Conservation (phyloP, 352 stramenopile genomes). For the Globisporangium takayamanum region DNA sequence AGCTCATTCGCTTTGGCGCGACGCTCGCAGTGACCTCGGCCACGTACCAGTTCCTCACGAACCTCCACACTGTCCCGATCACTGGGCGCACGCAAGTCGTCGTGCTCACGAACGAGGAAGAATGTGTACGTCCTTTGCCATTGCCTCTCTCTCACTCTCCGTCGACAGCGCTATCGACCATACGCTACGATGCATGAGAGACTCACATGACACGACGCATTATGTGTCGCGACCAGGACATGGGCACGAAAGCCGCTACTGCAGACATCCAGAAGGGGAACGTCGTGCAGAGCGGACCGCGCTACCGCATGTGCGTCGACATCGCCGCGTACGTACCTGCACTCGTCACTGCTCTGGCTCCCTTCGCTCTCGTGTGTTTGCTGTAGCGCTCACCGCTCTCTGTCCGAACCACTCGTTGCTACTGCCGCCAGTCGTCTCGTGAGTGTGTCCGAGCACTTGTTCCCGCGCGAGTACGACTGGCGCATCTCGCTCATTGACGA, state of each 20-base stretch:
- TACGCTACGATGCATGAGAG: neutral
- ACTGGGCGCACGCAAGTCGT: constrained; percentile 62
- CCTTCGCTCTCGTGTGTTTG: neutral
- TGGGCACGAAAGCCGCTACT: constrained; percentile 39
- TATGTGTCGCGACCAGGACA: constrained; percentile 19
- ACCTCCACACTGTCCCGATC: constrained; percentile 63
- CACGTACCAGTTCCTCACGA: constrained; percentile 61
- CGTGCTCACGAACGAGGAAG: constrained; percentile 48
- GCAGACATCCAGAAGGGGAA: constrained; percentile 32
- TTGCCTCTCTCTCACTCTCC: no score
- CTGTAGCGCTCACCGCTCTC: neutral
- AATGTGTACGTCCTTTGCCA: constrained; percentile 33
- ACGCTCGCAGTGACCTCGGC: constrained; percentile 36
- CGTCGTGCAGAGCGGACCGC: constrained; percentile 38
- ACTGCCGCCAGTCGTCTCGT: constrained; percentile 34
- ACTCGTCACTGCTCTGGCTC: neutral
- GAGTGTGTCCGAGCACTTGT: constrained; percentile 55
- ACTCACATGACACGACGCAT: neutral
- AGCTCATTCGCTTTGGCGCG: constrained; percentile 37
- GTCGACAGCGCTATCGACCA: no score
- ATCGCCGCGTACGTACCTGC: constrained; percentile 38
- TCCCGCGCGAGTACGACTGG: constrained; percentile 62
- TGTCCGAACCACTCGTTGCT: neutral
- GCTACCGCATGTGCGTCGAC: constrained; percentile 49
- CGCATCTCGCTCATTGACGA: constrained; percentile 50